Percentiles rank a stretch among this genome's conserved stretches.
These are phyloP conservation scores for Oxyria digyna DNA, from an alignment of 148 eudicot genomes.

Conservation along the genomic window DNA sequence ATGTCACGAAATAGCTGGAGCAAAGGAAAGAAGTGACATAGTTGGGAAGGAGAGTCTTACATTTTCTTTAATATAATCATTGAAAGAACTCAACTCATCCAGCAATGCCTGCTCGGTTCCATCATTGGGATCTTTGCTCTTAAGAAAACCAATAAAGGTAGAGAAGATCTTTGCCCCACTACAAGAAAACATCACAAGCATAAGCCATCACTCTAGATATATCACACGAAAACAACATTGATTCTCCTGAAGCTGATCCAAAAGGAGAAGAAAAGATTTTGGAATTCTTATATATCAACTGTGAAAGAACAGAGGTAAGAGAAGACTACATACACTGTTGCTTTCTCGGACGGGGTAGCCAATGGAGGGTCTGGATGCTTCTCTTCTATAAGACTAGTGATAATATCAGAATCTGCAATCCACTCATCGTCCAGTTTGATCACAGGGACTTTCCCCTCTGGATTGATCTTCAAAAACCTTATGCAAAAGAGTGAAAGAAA, in stretches of 20 bases:
- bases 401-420: conserved; percentile 89
- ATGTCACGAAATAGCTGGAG: not conserved
- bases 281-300: not conserved
- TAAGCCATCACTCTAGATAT: not conserved
- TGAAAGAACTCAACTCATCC: conserved; percentile 58
- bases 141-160: conserved; percentile 71
- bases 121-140: conserved; percentile 81
- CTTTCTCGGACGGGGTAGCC: conserved; percentile 72
- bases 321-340: conserved; percentile 45
- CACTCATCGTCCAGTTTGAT: conserved; percentile 80
- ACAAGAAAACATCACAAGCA: conserved; percentile 18
- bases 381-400: conserved; percentile 61
- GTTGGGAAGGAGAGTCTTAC: conserved; percentile 26
- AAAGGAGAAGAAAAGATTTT: not conserved
- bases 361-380: conserved; percentile 77
- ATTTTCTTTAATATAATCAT: conserved; percentile 62
- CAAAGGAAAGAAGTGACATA: not conserved
- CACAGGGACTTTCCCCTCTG: conserved; percentile 92
- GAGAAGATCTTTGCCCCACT: conserved; percentile 93
- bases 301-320: conserved; percentile 4
- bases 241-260: not conserved
- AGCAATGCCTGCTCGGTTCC: conserved; percentile 79
- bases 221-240: not conserved
- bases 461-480: conserved; percentile 68
- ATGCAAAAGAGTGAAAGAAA: not conserved